Evolutionary conservation across 805 yeast genomes (phyloP).

Genomic region (Ogataea dorogensis): DNA sequence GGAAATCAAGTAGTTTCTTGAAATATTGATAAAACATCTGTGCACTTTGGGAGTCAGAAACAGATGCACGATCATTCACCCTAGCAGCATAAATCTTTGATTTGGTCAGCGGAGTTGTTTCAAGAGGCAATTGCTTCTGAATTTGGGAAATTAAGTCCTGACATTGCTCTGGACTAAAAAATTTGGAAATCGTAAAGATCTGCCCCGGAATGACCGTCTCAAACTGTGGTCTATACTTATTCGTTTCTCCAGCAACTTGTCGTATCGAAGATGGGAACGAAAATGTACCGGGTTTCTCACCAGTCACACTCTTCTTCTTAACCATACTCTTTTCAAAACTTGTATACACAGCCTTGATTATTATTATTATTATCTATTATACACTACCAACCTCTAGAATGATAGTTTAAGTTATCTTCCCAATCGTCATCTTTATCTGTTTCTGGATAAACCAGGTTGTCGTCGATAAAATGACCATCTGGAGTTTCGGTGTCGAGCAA

Average conservation of each 20-base stretch:
- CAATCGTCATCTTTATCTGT: conserved; percentile 19
- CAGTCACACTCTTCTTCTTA: background rate
- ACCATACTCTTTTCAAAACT: conserved; percentile 1
- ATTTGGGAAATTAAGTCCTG: conserved; percentile 37
- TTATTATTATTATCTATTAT: background rate
- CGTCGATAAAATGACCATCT: conserved; percentile 16
- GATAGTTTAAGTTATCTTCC: conserved; percentile 39
- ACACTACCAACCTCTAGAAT: conserved; percentile 41
- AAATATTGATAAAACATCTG: conserved; percentile 45
- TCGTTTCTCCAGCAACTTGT: background rate
- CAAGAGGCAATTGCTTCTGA: conserved; percentile 29
- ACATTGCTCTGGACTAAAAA: conserved; percentile 39
- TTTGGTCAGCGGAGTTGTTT: conserved; percentile 48
- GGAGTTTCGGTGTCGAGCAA: conserved; percentile 22
- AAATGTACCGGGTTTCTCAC: background rate
- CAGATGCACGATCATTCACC: conserved; percentile 49
- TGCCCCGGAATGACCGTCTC: conserved; percentile 33
- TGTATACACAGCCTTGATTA: conserved; percentile 3
- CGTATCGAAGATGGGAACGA: conserved; percentile 11
- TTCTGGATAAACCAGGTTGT: conserved; percentile 3
- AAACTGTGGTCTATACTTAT: conserved; percentile 12
- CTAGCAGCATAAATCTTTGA: conserved; percentile 56
- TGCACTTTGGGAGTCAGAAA: conserved; percentile 40
- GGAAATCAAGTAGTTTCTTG: conserved; percentile 29
- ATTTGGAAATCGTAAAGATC: conserved; percentile 40